Evolutionary conservation across 257 asterid genomes (phyloP).

Genomic region (Handroanthus guayacan): DNA sequence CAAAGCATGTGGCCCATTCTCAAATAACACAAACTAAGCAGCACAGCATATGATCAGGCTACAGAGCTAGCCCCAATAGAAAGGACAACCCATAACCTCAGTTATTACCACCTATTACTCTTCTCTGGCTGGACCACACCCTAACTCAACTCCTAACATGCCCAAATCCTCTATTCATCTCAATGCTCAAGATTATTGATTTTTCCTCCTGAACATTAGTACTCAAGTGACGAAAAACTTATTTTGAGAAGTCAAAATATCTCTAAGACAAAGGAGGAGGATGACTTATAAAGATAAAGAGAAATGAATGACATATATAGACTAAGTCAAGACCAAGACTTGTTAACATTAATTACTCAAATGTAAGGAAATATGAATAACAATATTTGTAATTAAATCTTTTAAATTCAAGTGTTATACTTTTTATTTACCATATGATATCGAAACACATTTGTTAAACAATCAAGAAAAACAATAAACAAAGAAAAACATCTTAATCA

Average conservation of each 20-base stretch:
- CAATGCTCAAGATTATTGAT: not conserved
- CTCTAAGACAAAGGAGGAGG: too few relatives aligned
- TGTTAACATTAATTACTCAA: too few relatives aligned
- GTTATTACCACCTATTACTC: conserved; percentile 33
- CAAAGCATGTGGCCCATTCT: conserved; percentile 23
- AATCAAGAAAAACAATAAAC: conserved; percentile 12
- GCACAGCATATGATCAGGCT: conserved; percentile 31
- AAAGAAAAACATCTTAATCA: conserved; percentile 17
- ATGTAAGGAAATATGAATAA: too few relatives aligned
- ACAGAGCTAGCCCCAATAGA: conserved; percentile 31
- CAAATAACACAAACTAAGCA: conserved; percentile 20
- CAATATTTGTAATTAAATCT: not conserved
- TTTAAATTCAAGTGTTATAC: not conserved
- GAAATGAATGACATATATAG: too few relatives aligned
- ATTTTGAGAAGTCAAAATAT: not conserved
- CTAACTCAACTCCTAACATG: conserved; percentile 12
- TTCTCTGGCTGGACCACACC: conserved; percentile 36
- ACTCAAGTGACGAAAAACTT: not conserved
- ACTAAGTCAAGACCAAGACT: too few relatives aligned
- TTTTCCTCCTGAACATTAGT: not conserved
- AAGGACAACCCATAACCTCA: conserved; percentile 38
- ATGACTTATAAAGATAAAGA: too few relatives aligned
- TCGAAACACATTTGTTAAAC: not conserved
- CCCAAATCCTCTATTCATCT: not conserved
- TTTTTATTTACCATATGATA: too few relatives aligned